A percentile compares a stretch with the other conserved stretches of the same genome.
phyloP scores from a whole-genome alignment of 1,139 yeast genomes.

The Kodamaea arcana region DNA sequence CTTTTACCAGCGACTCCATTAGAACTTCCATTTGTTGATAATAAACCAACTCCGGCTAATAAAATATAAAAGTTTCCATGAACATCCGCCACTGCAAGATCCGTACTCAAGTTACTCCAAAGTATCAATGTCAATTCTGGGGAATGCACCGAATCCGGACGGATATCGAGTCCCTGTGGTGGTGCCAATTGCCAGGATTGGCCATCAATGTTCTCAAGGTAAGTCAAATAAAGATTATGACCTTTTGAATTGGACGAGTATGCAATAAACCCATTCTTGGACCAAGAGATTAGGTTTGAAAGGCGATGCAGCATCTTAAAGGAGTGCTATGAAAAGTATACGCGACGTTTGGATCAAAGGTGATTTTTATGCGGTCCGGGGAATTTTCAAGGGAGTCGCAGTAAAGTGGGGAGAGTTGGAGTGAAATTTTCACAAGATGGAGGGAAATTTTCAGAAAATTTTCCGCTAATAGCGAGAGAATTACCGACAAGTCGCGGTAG shows the following conservation, averaged over 20 bases:
- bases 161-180: constrained; percentile 40
- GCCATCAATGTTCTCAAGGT: constrained; percentile 63
- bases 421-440: too few relatives aligned
- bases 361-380: too few relatives aligned
- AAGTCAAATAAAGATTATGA: constrained; percentile 48
- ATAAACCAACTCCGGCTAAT: constrained; percentile 42
- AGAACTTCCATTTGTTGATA: constrained; percentile 7
- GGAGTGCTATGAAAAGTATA: too few relatives aligned
- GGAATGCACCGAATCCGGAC: constrained; percentile 28
- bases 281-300: constrained; percentile 53
- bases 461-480: too few relatives aligned
- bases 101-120: constrained; percentile 54
- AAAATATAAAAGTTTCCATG: constrained; percentile 49
- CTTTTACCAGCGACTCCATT: constrained; percentile 2
- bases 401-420: too few relatives aligned
- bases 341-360: too few relatives aligned
- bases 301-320: constrained; percentile 1
- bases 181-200: constrained; percentile 61
- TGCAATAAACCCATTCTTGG: constrained; percentile 70
- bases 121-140: constrained; percentile 32
- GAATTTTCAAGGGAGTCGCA: too few relatives aligned
- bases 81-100: constrained; percentile 47
- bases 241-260: constrained; percentile 30
- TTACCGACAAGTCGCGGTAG: too few relatives aligned
- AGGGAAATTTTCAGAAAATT: too few relatives aligned